A percentile compares a stretch with the other conserved stretches of the same genome.
Evolutionary conservation across 495 filamentous ascomycete species (phyloP).

Genomic region (Aspergillus ellipticus): DNA sequence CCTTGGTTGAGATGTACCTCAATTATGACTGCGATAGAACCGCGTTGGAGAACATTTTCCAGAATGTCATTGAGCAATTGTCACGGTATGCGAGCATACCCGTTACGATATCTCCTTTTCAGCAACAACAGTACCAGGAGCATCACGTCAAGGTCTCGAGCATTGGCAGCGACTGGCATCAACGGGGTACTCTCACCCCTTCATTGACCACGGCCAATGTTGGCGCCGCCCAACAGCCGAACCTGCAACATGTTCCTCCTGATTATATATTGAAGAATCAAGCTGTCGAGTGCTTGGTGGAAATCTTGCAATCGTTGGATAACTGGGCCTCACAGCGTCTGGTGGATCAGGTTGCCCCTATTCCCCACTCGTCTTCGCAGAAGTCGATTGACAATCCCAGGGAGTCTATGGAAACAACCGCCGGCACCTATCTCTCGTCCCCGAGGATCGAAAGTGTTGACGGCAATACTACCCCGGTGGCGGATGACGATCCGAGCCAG

Average conservation of each 20-base stretch:
- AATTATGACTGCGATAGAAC: conserved; percentile 98
- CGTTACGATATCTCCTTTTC: conserved; percentile 63
- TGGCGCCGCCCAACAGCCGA: conserved; percentile 34
- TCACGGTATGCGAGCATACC: conserved; percentile 76
- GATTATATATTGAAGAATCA: conserved; percentile 88
- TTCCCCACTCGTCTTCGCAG: conserved; percentile 51
- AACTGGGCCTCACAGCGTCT: conserved; percentile 85
- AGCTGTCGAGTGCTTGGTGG: conserved; percentile 81
- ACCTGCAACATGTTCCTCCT: conserved; percentile 62
- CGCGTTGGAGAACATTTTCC: conserved; percentile 94
- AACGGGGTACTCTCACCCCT: conserved; percentile 77
- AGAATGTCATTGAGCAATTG: conserved; percentile 86
- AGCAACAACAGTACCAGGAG: conserved; percentile 84
- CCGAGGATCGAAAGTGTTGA: conserved; percentile 50
- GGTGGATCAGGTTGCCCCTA: conserved; percentile 51
- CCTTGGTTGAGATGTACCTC: conserved; percentile 91
- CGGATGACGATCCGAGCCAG: conserved; percentile 86
- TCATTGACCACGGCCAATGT: conserved; percentile 78
- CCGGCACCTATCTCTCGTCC: conserved; percentile 45
- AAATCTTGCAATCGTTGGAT: conserved; percentile 82
- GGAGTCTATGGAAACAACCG: conserved; percentile 71
- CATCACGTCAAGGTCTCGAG: conserved; percentile 58
- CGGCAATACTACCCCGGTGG: conserved; percentile 64
- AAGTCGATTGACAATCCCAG: conserved; percentile 72
- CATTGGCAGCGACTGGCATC: conserved; percentile 70